Conservation (phyloP, 257 asterid genomes). For the Anisodus tanguticus region DNA sequence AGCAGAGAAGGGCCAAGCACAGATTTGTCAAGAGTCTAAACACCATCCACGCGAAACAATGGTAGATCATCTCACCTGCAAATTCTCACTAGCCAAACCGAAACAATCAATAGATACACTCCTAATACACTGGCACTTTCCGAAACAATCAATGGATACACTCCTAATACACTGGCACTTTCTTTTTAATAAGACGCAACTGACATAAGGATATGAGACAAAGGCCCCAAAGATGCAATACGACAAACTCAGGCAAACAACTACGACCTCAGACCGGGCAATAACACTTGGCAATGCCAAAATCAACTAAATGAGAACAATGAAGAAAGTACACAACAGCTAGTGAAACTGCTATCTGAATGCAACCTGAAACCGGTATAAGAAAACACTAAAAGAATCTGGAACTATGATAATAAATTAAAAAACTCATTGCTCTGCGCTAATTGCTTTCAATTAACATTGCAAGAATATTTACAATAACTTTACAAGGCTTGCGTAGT, state of each 20-base stretch:
- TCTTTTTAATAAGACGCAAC: background rate
- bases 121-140: background rate
- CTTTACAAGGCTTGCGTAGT: slow-evolving; percentile 33
- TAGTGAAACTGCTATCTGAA: background rate
- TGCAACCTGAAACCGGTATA: background rate
- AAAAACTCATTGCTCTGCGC: slow-evolving; percentile 25
- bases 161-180: background rate
- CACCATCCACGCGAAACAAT: background rate
- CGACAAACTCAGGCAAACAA: background rate
- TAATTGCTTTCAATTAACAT: slow-evolving; percentile 32
- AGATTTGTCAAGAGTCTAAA: background rate
- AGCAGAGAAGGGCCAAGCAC: background rate
- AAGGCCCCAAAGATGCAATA: background rate
- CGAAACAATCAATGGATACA: background rate
- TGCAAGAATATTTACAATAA: slow-evolving; percentile 31
- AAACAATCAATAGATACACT: background rate
- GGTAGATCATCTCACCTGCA: background rate
- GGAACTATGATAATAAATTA: background rate
- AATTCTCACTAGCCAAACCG: background rate
- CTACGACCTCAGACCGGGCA: background rate
- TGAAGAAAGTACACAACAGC: background rate
- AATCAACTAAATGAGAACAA: background rate
- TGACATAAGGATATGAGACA: background rate
- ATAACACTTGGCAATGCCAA: background rate
- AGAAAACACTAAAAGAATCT: background rate